Evolutionary conservation across 345 rosid species (phyloP).

Genomic region (Syzygium aromaticum): DNA sequence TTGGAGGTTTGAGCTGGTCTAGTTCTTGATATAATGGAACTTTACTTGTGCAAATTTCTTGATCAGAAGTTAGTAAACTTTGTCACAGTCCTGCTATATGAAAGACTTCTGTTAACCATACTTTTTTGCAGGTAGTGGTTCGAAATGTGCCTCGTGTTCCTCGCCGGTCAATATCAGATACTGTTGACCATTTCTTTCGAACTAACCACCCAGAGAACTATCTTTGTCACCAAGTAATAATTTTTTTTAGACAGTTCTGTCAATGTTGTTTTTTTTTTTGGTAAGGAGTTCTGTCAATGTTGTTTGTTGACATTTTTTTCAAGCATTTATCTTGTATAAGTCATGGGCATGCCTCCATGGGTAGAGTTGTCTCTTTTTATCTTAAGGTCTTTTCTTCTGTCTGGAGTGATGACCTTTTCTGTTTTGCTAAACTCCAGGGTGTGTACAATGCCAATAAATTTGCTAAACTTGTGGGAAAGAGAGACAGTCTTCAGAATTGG

Average conservation of each 20-base stretch:
- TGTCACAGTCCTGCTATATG: neutral
- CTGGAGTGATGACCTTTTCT: neutral
- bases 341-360: neutral
- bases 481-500: conserved; percentile 80
- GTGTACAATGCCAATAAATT: conserved; percentile 79
- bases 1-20: neutral
- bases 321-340: neutral
- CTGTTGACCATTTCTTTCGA: conserved; percentile 69
- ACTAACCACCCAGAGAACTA: conserved; percentile 81
- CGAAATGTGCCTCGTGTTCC: conserved; percentile 71
- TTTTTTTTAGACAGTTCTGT: neutral
- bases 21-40: neutral
- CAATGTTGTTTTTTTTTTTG: neutral
- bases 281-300: neutral
- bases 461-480: conserved; percentile 60
- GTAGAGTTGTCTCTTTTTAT: neutral
- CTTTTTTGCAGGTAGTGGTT: conserved; percentile 64
- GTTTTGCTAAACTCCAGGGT: conserved; percentile 36
- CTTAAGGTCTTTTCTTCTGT: neutral
- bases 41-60: neutral
- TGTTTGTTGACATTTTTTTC: neutral
- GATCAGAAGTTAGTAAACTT: neutral
- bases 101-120: neutral
- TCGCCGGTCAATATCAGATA: conserved; percentile 45
- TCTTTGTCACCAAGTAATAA: conserved; percentile 76